Conservation (phyloP, 2,329 filamentous ascomycete genomes). For the Hypoxylon sp. region DNA sequence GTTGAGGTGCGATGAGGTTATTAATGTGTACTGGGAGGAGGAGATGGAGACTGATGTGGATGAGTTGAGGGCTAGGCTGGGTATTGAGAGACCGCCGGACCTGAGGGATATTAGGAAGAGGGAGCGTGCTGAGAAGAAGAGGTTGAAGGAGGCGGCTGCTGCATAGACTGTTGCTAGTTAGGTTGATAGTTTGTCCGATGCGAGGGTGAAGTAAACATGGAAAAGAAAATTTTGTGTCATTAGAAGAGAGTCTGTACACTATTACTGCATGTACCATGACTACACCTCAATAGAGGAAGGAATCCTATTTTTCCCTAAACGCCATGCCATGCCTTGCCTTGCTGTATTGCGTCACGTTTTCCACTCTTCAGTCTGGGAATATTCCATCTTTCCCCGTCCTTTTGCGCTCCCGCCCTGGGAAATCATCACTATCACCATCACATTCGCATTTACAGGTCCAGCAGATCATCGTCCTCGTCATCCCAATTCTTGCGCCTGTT, state of each 20-base stretch:
- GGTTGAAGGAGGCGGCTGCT: constrained; percentile 66
- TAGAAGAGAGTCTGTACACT: constrained; percentile 38
- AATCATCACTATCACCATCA: constrained; percentile 1
- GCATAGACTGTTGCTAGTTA: constrained; percentile 38
- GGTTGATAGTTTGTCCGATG: background rate
- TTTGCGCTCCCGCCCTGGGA: background rate
- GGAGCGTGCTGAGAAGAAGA: constrained; percentile 78
- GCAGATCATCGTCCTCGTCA: constrained; percentile 84
- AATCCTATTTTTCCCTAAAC: constrained; percentile 44
- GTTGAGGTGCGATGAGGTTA: constrained; percentile 80
- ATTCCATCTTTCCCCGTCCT: constrained; percentile 7
- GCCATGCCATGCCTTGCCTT: constrained; percentile 47
- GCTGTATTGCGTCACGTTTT: constrained; percentile 6
- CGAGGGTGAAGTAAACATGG: background rate
- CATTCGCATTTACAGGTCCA: constrained; percentile 67
- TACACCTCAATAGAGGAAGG: constrained; percentile 15
- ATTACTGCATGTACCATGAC: constrained; percentile 19
- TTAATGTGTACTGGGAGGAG: constrained; percentile 99
- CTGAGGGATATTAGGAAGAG: constrained; percentile 81
- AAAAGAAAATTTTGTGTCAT: constrained; percentile 24
- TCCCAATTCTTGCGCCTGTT: constrained; percentile 85
- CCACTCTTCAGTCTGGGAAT: background rate
- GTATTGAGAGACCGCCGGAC: constrained; percentile 91
- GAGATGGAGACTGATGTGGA: constrained; percentile 86
- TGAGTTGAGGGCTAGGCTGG: constrained; percentile 79